Evolutionary conservation across 768 basidiomycete genomes (phyloP), one percentile per base, ranked within the genome.

Genomic region (Termitomyces sp.): DNA sequence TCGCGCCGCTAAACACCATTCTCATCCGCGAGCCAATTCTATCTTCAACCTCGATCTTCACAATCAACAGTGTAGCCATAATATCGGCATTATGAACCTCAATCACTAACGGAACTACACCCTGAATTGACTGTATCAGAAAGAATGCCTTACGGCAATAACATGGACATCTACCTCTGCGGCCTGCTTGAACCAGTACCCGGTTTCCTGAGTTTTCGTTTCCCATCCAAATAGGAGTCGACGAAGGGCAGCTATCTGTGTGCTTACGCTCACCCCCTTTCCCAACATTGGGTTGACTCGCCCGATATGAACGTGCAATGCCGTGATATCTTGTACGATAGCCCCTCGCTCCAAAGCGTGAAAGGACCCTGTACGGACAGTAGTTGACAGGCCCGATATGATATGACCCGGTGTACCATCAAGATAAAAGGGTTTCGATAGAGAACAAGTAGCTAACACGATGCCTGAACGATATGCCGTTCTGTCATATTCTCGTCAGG

Each of bases 81-180:
- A 85, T 79, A 64, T 93, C 89, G 14, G 85, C 85, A 64, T 76
- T 86, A 60, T 85, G 73, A 6, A 86, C 85, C 37, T 86, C 79
- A 18, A 91, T 71, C 5, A 92, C 84, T 42, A 93, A 69, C 1
- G 87, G 85, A 37, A 88, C 71, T 9, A 82, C 71, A 18, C 87
- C 86, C 81, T 87, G 56, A 46, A 27, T 10, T 24, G 36, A 41
- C 22, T 27, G 51, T n/a, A 34, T 55, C 48, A 60, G 29, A 64
- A 57, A 41, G 48, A 41, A 9, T 41, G n/a, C 18, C 18, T 46
- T 37, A 37, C 34, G 18, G 37, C 26, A 47, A 39, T 31, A 26
- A 37, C 22, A n/a, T 55, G 50, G 68, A 55, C 39, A 41, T 41
- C 4, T 62, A 81, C 82, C 76, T 84, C 78, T 13, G 80, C 78